A percentile compares a stretch with the other conserved stretches of the same genome.
Conservation (phyloP, 1,284 basidiomycete genomes). For the Somion occarium region DNA sequence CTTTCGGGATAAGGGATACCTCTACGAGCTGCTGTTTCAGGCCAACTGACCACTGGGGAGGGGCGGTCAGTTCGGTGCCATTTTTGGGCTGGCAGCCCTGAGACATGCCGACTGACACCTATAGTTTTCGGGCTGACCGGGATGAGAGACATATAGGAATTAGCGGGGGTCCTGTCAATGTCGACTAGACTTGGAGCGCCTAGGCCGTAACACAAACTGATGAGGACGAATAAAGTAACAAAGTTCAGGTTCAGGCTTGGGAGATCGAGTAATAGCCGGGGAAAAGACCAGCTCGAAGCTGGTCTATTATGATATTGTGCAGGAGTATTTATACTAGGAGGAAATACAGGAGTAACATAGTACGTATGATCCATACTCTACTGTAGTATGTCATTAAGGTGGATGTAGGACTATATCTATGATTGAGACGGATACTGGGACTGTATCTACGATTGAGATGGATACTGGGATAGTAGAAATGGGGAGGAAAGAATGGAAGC, state of each 20-base stretch:
- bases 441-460: neutral
- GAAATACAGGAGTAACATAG: neutral
- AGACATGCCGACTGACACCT: too few relatives aligned
- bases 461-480: neutral
- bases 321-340: neutral
- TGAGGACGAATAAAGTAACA: neutral
- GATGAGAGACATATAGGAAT: too few relatives aligned
- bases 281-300: neutral
- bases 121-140: too few relatives aligned
- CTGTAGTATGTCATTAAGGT: too few relatives aligned
- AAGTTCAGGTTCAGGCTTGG: neutral
- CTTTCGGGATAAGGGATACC: too few relatives aligned
- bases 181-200: neutral
- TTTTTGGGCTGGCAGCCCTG: too few relatives aligned
- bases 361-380: too few relatives aligned
- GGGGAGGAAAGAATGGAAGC: neutral
- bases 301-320: neutral
- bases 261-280: neutral
- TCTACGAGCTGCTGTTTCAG: too few relatives aligned
- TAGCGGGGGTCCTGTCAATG: too few relatives aligned
- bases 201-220: neutral
- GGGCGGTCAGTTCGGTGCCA: too few relatives aligned
- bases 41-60: too few relatives aligned
- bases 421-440: neutral
- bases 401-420: too few relatives aligned